A percentile compares a stretch with the other conserved stretches of the same genome.
phyloP scores from a whole-genome alignment of 352 stramenopile genomes.

The Pythium chondricola region DNA sequence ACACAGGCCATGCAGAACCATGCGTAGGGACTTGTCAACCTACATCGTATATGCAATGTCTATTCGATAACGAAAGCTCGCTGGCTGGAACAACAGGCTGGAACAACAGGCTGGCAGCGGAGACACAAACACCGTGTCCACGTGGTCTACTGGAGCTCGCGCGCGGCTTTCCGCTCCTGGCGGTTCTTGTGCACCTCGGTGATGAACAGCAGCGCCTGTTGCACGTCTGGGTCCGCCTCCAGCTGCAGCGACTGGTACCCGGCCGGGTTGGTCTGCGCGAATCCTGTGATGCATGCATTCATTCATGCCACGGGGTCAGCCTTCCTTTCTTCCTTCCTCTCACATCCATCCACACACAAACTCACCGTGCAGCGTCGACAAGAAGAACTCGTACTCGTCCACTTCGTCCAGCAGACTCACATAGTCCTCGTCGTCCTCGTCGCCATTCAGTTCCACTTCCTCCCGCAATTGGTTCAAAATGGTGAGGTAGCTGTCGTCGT shows the following conservation, averaged over 20 bases:
- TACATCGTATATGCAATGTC: too few species aligned
- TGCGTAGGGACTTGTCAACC: too few species aligned
- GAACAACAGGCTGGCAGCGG: too few species aligned
- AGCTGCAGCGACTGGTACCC: conserved; percentile 61
- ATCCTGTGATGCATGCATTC: conserved; percentile 19
- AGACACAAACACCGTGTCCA: too few species aligned
- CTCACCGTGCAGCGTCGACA: conserved; percentile 76
- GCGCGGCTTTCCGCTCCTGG: conserved; percentile 25
- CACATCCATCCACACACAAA: too few species aligned
- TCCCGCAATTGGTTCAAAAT: conserved; percentile 91
- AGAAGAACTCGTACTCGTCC: conserved; percentile 90
- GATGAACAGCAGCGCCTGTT: conserved; percentile 58
- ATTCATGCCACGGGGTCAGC: not conserved
- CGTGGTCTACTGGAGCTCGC: conserved; percentile 14
- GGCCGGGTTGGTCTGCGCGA: conserved; percentile 39
- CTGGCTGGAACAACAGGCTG: too few species aligned
- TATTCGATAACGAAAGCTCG: too few species aligned
- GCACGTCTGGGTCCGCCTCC: conserved; percentile 46
- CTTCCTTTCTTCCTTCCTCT: not conserved
- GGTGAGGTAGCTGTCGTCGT: conserved; percentile 91
- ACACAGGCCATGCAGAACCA: too few species aligned
- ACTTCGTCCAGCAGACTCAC: conserved; percentile 90
- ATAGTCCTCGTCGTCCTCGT: conserved; percentile 90
- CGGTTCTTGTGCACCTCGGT: conserved; percentile 46
- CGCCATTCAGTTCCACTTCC: conserved; percentile 71